Evolutionary conservation across 1,284 basidiomycete species (phyloP), one percentile per base, ranked within the genome.

Genomic region (Coniferiporia sulphurascens): DNA sequence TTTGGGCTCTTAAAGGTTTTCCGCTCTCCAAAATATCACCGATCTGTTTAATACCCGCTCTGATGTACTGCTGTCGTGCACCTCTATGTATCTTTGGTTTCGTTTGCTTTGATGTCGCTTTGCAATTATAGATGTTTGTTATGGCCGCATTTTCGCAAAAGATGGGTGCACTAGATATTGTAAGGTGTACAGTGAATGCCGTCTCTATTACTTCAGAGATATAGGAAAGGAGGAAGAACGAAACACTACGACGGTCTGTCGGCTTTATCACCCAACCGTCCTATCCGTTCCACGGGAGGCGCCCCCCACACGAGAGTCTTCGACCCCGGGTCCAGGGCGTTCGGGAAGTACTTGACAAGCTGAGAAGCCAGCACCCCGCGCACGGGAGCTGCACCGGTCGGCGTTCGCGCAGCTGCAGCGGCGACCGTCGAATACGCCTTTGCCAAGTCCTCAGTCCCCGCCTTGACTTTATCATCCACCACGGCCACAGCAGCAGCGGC

Each of bases 291-390:
- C 54, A 88, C 75, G 1, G 85, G 74, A 8, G 85, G 85, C n/a
- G 87, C 86, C 46, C 85, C 85, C 81, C 83, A 86, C 6, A 89
- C 77, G 0, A 86, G 62, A 0, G 84, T 86, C 69, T 83, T 85
- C 17, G 71, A 72, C 62, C 72, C 67, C 12, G 85, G 84, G 67
- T 89, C 85, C 43, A 88, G 68, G 41, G 85, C 62, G 38, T 71
- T 62, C 1, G 85, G 85, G 58, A 78, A 78, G 7, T 71, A 71
- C 44, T 66, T 66, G 41, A 80, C 79, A 22, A 86, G 69, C 49
- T 73, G 58, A 22, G 73, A 72, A 1, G 73, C 74, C 41, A 87
- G 67, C n/a, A 85, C 60, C 13, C 83, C 79, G 22, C 70, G 68
- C 52, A 65, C 53, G 10, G 34, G 63, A 19, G 62, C 51, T 13